Conservation (phyloP, 331 rosid genomes). For the Pyracantha coccinea region DNA sequence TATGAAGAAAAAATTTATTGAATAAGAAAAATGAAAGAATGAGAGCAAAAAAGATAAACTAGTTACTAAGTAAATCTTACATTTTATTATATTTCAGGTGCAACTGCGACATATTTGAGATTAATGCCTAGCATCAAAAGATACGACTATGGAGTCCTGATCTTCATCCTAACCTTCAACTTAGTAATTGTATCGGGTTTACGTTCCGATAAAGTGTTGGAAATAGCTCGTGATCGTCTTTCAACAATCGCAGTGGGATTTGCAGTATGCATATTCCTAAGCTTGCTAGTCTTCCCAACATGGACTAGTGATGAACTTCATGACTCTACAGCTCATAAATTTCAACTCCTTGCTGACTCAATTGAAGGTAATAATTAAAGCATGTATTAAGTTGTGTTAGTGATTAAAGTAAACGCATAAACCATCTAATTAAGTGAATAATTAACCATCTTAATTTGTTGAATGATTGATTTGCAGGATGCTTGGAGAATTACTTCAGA, state of each 20-base stretch:
- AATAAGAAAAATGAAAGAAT: constrained; percentile 24
- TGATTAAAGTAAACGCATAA: too few species aligned
- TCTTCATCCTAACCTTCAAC: constrained; percentile 70
- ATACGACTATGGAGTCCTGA: constrained; percentile 73
- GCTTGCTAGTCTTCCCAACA: constrained; percentile 52
- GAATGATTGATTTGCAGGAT: constrained; percentile 31
- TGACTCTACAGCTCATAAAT: constrained; percentile 37
- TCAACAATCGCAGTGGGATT: constrained; percentile 59
- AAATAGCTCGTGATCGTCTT: constrained; percentile 57
- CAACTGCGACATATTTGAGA: constrained; percentile 47
- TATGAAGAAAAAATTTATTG: background rate
- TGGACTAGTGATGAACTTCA: constrained; percentile 96
- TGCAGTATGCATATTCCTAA: constrained; percentile 49
- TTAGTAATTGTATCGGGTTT: constrained; percentile 69
- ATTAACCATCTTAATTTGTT: constrained; percentile 14
- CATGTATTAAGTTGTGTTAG: too few species aligned
- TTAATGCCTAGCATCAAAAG: constrained; percentile 51
- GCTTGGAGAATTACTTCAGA: constrained; percentile 48
- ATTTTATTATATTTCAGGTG: constrained; percentile 31
- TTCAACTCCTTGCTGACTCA: constrained; percentile 45
- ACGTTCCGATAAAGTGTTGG: constrained; percentile 37
- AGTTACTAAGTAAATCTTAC: too few species aligned
- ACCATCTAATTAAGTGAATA: too few species aligned
- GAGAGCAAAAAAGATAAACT: too few species aligned
- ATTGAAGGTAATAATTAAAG: constrained; percentile 39